Base-by-base conservation (phyloP, 192 early-diverging fungal genomes). In the Coemansia sp. region DNA sequence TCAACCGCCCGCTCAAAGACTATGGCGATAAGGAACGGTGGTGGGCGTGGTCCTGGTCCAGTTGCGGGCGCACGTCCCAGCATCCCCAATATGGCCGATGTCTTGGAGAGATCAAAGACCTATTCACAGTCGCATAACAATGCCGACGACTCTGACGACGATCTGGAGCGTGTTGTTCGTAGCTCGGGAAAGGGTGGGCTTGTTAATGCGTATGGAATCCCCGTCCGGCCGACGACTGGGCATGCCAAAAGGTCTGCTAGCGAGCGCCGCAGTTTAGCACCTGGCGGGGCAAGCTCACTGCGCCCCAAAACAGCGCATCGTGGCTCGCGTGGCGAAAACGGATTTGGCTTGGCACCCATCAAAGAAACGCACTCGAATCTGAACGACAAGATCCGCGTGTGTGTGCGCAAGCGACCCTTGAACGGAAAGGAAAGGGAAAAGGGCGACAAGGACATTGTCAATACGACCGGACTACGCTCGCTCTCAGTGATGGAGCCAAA, bases 401-500 rank as follows among this genome's bases (percentile, higher is more conserved):
- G 95, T 62, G 95, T 99, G 20, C 84, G 97, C 41, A 99, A 99
- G 72, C 80, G 97, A 22, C 97, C 97, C 13, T 80, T 99, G 50
- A 95, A 84, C 84, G 83, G 84, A 50, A 95, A 94, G 70, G 97
- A 99, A 73, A 59, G 85, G 28, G 86, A 88, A 27, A 75, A 80
- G 22, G 86, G 82, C 40, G 94, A 99, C 62, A 87, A 87, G 62
- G 97, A 99, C 62, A 92, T 97, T 70, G 89, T 91, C 3, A 64
- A 75, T 6, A 74, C 86, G 15, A 74, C 70, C 6, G 85, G 91
- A 22, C 73, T 84, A 2, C 84, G 97, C 20, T 88, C 85, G 55
- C 65, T 99, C 41, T 79, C 84, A 4, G 88, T 99, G 6, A 87
- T 96, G 79, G 97, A 99, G 66, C 97, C 94, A 65, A 99, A 99